phyloP scores from a whole-genome alignment of 768 basidiomycete genomes.

The Pholiota microspora region DNA sequence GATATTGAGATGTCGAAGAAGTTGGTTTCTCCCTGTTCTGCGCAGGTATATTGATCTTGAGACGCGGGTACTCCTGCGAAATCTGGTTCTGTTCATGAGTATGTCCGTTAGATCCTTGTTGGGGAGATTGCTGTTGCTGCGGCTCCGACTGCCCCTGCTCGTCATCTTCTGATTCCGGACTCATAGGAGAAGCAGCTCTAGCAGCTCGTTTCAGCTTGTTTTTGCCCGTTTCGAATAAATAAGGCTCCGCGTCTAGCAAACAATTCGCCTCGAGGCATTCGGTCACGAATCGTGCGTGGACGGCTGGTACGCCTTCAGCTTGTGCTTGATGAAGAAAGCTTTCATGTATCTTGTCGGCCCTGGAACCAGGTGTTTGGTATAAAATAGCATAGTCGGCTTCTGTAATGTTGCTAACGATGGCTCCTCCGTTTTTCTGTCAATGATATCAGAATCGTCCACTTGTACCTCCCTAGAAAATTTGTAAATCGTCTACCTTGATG shows the following conservation, averaged over 20 bases:
- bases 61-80: background rate
- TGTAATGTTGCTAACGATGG: slow-evolving; percentile 48
- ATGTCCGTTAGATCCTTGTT: background rate
- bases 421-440: slow-evolving; percentile 66
- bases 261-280: slow-evolving; percentile 45
- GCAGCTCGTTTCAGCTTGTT: slow-evolving; percentile 20
- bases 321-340: slow-evolving; percentile 37
- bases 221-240: slow-evolving; percentile 31
- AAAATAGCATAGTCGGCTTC: slow-evolving; percentile 64
- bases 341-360: slow-evolving; percentile 39
- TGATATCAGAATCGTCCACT: background rate
- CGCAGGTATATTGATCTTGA: background rate
- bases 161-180: slow-evolving; percentile 15
- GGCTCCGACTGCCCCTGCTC: slow-evolving; percentile 3
- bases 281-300: slow-evolving; percentile 51
- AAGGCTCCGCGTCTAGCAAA: slow-evolving; percentile 44
- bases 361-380: slow-evolving; percentile 32
- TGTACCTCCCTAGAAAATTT: background rate
- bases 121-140: no score
- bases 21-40: background rate
- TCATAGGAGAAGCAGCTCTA: slow-evolving; percentile 3
- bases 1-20: background rate
- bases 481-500: slow-evolving; percentile 50
- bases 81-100: slow-evolving; percentile 9
- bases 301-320: slow-evolving; percentile 39